These are phyloP conservation scores for Eucalyptus pauciflora DNA, from an alignment of 345 rosid genomes.

Conservation along the genomic window DNA sequence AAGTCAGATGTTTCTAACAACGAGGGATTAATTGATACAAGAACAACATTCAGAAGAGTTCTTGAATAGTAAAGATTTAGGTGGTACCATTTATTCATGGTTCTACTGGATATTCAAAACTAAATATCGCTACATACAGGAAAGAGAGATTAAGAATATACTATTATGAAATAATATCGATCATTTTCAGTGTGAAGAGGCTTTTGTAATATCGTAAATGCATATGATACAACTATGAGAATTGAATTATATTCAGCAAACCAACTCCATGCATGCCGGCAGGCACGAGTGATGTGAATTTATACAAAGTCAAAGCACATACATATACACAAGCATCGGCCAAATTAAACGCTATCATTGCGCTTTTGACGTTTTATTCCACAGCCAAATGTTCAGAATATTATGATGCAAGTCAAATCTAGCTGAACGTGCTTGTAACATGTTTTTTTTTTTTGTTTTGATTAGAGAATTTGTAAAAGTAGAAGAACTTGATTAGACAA, in stretches of 20 bases:
- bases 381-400: neutral
- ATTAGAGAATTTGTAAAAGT: neutral
- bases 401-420: neutral
- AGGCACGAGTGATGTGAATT: neutral
- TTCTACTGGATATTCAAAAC: neutral
- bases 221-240: neutral
- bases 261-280: neutral
- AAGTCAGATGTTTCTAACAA: neutral
- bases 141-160: neutral
- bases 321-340: neutral
- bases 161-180: neutral
- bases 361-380: neutral
- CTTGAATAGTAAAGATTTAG: neutral
- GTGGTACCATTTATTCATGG: neutral
- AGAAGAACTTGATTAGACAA: neutral
- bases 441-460: neutral
- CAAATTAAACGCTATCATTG: neutral
- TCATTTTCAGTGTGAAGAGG: neutral
- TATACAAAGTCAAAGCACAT: neutral
- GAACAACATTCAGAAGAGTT: neutral
- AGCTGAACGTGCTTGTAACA: neutral
- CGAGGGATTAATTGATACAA: neutral
- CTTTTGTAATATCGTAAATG: neutral
- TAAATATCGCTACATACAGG: neutral
- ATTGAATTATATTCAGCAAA: neutral